Evolutionary conservation across 2,329 filamentous ascomycete species (phyloP), one percentile per base, ranked within the genome.

Genomic region (Stemphylium lycopersici): DNA sequence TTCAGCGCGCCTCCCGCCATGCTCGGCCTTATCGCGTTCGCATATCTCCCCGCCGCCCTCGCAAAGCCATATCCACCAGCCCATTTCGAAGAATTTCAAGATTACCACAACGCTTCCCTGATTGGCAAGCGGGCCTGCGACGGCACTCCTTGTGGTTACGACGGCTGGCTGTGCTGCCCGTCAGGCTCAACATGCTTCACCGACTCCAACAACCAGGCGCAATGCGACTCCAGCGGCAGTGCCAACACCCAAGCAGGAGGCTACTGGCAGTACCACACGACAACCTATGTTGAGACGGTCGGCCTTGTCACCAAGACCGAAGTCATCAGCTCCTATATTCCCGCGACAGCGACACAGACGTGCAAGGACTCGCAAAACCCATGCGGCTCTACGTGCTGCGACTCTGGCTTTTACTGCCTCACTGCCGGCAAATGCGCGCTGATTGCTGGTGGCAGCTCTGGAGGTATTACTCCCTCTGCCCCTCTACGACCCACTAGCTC

Each of bases 341-440:
- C 59, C 13, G 59, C 64, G 2, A 62, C 52, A 11, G 58, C 50
- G 24, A 65, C 63, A 10, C 52, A 65, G 6, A 68, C 71, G 47
- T 87, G 84, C 74, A 77, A 79, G 44, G 74, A 75, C 42, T 75
- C 78, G 55, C 72, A 90, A 73, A 81, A 81, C 6, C 80, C 84
- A 3, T 93, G 90, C 69, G 89, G 89, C 29, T 70, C 71, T 47
- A 87, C 87, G 54, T 93, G 90, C 80, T 93, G 90, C 74, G 84
- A 84, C 20, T 83, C 78, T 55, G 84, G 83, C 76, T 87, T 90
- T 74, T 88, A 86, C 68, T 93, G 90, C 73, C 32, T 54, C 32
- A 55, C 16, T n/a, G 84, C 84, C 47, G 82, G 86, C 48, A 49
- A 41, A 67, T 91, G 89, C 70, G 74, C 78, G 4, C 72, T 82